Evolutionary conservation across 352 stramenopile species (phyloP).

Genomic region (Pythium diclinum): DNA sequence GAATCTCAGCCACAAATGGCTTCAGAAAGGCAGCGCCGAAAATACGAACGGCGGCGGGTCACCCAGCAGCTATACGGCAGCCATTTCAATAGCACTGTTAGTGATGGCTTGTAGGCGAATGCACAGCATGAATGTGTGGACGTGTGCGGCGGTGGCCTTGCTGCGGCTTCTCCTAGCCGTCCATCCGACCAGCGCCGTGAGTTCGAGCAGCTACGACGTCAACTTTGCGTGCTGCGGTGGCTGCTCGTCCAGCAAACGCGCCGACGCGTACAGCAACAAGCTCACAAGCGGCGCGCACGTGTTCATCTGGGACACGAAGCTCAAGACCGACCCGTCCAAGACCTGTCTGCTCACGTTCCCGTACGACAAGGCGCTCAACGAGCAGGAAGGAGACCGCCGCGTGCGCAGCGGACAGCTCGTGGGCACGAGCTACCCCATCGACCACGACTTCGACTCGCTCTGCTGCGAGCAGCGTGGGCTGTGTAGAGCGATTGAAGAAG

Average conservation of each 20-base stretch:
- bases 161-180: not conserved
- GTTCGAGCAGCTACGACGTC: slow-evolving; percentile 30
- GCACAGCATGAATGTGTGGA: not conserved
- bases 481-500: slow-evolving; percentile 47
- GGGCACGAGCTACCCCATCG: slow-evolving; percentile 62
- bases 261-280: slow-evolving; percentile 48
- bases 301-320: slow-evolving; percentile 67
- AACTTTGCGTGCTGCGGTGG: slow-evolving; percentile 72
- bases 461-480: slow-evolving; percentile 64
- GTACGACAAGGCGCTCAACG: slow-evolving; percentile 54
- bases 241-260: slow-evolving; percentile 54
- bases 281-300: slow-evolving; percentile 44
- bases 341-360: slow-evolving; percentile 54
- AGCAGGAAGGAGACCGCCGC: slow-evolving; percentile 52
- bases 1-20: not conserved
- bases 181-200: not conserved
- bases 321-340: slow-evolving; percentile 49
- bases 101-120: not conserved
- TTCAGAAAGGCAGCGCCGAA: slow-evolving; percentile 1
- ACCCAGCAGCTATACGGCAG: not conserved
- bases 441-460: slow-evolving; percentile 65
- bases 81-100: not conserved
- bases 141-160: not conserved
- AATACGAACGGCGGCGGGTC: not conserved
- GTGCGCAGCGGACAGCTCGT: slow-evolving; percentile 60